These are phyloP conservation scores for Liriodendron chinense DNA, from an alignment of 164 flowering plant species.

Conservation along the genomic window DNA sequence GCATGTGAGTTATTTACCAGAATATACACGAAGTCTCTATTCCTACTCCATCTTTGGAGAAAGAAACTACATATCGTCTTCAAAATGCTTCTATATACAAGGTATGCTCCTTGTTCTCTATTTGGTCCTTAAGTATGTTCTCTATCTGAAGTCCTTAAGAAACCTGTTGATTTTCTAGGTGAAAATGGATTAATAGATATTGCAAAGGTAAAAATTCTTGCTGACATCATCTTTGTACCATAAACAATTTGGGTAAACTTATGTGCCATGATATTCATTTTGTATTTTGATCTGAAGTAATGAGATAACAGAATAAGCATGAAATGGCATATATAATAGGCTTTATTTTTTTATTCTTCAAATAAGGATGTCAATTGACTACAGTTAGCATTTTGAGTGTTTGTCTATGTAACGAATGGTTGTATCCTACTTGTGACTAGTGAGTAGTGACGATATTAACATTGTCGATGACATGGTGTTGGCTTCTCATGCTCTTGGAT, in stretches of 20 bases:
- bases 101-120: conserved; percentile 33
- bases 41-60: conserved; percentile 27
- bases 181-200: neutral
- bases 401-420: too few relatives aligned
- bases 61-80: conserved; percentile 35
- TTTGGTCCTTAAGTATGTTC: neutral
- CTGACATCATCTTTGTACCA: neutral
- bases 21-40: conserved; percentile 50
- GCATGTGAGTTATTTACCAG: conserved; percentile 35
- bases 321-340: too few relatives aligned
- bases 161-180: neutral
- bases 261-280: neutral
- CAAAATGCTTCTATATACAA: conserved; percentile 67
- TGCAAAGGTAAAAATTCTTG: neutral
- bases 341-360: too few relatives aligned
- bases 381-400: too few relatives aligned
- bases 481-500: too few relatives aligned
- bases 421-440: too few relatives aligned
- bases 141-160: too few relatives aligned
- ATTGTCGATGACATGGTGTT: too few relatives aligned
- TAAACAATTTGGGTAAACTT: neutral
- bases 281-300: neutral
- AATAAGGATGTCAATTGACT: too few relatives aligned
- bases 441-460: too few relatives aligned
- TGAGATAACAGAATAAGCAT: neutral